Evolutionary conservation across 176 grass and related monocot genomes (phyloP).

Genomic region (Hordeum marinum): DNA sequence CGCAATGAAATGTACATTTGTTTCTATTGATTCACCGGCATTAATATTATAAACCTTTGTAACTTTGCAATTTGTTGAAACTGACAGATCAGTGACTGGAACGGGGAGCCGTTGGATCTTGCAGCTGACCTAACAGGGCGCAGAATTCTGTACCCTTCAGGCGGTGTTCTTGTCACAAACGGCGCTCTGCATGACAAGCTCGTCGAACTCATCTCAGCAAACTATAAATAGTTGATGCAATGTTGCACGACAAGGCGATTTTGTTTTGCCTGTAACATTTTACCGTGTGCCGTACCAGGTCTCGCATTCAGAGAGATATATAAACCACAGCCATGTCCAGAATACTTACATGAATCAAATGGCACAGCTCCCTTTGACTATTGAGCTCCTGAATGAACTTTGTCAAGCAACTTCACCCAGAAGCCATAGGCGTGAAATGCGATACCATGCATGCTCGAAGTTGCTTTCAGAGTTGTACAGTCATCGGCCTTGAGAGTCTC

Average conservation of each 20-base stretch:
- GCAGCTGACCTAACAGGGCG: slow-evolving; percentile 61
- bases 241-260: background rate
- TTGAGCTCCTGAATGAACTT: background rate
- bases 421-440: background rate
- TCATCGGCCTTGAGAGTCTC: slow-evolving; percentile 20
- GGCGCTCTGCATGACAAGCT: slow-evolving; percentile 60
- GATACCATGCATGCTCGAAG: background rate
- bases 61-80: slow-evolving; percentile 13
- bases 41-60: background rate
- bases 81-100: slow-evolving; percentile 88
- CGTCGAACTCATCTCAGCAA: slow-evolving; percentile 63
- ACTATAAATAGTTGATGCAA: slow-evolving; percentile 28
- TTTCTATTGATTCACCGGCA: background rate
- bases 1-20: background rate
- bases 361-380: background rate
- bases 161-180: slow-evolving; percentile 79
- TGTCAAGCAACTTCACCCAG: background rate
- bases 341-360: background rate
- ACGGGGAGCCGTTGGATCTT: slow-evolving; percentile 59
- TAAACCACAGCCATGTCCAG: background rate
- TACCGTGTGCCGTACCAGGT: background rate
- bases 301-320: background rate
- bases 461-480: slow-evolving; percentile 5
- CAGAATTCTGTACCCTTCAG: slow-evolving; percentile 71
- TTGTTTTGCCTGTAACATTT: background rate